phyloP scores from a whole-genome alignment of 2,329 filamentous ascomycete genomes.

The Aspergillus fischeri region DNA sequence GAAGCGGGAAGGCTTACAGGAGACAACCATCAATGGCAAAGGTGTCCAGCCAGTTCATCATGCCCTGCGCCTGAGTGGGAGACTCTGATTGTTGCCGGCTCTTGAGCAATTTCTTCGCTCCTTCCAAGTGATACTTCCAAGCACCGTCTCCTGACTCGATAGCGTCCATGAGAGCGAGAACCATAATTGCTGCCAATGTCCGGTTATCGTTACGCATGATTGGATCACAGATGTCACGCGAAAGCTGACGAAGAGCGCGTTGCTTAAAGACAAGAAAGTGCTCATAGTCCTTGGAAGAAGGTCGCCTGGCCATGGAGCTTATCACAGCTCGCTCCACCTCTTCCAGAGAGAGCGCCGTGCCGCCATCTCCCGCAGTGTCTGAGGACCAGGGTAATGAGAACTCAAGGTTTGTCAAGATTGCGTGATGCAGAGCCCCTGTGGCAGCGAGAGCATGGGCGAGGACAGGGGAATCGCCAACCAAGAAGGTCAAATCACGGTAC shows the following conservation, averaged over 20 bases:
- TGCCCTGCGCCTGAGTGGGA: constrained; percentile 13
- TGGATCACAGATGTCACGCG: constrained; percentile 27
- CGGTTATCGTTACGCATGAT: constrained; percentile 38
- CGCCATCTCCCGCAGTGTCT: constrained; percentile 11
- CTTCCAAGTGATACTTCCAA: constrained; percentile 51
- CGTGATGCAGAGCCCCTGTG: constrained; percentile 47
- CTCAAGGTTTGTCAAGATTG: constrained; percentile 34
- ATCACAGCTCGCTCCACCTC: constrained; percentile 27
- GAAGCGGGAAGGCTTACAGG: constrained; percentile 23
- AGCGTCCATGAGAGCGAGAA: constrained; percentile 49
- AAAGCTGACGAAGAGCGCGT: constrained; percentile 42
- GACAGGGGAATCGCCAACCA: constrained; percentile 43
- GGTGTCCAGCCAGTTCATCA: constrained; percentile 32
- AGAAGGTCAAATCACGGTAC: constrained; percentile 46
- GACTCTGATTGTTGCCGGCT: constrained; percentile 27
- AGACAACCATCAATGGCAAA: constrained; percentile 37
- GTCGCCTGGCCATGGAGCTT: constrained; percentile 28
- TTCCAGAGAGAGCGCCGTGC: constrained; percentile 18
- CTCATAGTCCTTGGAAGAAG: constrained; percentile 33
- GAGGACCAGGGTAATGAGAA: constrained; percentile 31
- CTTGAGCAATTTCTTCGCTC: constrained; percentile 46
- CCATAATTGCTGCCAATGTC: constrained; percentile 43
- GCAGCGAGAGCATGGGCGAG: constrained; percentile 46
- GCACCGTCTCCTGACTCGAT: constrained; percentile 49
- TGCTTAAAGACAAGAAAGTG: constrained; percentile 48